Percentiles rank a stretch among this genome's conserved stretches.
Evolutionary conservation across 805 yeast species (phyloP).

Genomic region (Pichia paraexigua): DNA sequence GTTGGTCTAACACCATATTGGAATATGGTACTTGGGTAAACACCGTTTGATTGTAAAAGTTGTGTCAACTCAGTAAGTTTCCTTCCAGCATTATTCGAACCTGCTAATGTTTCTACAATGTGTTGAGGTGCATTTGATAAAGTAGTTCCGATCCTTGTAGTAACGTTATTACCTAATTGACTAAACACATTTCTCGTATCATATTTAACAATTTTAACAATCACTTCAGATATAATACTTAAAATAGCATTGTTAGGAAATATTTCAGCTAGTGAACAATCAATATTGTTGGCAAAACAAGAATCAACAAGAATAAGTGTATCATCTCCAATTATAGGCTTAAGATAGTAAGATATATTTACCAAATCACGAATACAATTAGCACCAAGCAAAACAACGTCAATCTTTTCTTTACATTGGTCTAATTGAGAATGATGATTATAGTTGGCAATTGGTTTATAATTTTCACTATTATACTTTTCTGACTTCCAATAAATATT

Average conservation of each 20-base stretch:
- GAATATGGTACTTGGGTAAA: conserved; percentile 20
- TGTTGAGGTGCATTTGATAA: not conserved
- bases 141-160: conserved; percentile 23
- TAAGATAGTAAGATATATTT: conserved; percentile 4
- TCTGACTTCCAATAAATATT: conserved; percentile 9
- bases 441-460: conserved; percentile 1
- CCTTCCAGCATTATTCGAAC: conserved; percentile 15
- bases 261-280: conserved; percentile 8
- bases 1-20: conserved; percentile 23
- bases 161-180: conserved; percentile 18
- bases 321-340: conserved; percentile 8
- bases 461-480: not conserved
- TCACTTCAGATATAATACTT: conserved; percentile 22
- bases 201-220: conserved; percentile 13
- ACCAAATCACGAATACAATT: conserved; percentile 8
- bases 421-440: not conserved
- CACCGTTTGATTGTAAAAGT: conserved; percentile 18
- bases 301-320: conserved; percentile 25
- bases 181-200: conserved; percentile 10
- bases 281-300: conserved; percentile 17
- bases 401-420: conserved; percentile 6
- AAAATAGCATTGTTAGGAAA: conserved; percentile 14
- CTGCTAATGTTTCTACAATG: conserved; percentile 12
- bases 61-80: conserved; percentile 16
- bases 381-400: conserved; percentile 18